A percentile compares a stretch with the other conserved stretches of the same genome.
These are phyloP conservation scores for Kodamaea suecica DNA, from an alignment of 1,139 yeast genomes.

Conservation along the genomic window DNA sequence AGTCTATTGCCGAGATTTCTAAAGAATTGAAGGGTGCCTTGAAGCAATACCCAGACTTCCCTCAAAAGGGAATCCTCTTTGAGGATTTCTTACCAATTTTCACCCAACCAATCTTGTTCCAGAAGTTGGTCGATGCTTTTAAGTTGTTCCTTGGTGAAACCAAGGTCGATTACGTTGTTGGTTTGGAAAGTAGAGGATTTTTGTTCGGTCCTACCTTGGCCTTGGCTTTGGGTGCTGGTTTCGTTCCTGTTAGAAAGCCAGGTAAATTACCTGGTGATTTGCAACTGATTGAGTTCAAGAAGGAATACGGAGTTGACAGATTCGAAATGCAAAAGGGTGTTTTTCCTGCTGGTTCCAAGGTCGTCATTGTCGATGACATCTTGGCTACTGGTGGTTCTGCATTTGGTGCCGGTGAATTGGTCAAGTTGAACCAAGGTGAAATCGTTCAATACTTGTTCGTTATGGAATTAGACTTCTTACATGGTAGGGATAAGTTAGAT, in stretches of 20 bases:
- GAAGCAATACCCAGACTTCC: conserved; percentile 90
- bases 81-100: conserved; percentile 96
- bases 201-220: conserved; percentile 95
- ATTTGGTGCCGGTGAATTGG: conserved; percentile 85
- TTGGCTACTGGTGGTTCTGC: conserved; percentile 99
- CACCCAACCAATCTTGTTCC: conserved; percentile 75
- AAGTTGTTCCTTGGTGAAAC: conserved; percentile 64
- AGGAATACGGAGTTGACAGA: conserved; percentile 89
- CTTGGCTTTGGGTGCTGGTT: conserved; percentile 81
- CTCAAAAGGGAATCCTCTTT: conserved; percentile 85
- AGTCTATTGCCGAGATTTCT: conserved; percentile 45
- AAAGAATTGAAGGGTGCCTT: conserved; percentile 61
- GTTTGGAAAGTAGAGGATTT: conserved; percentile 95
- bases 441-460: conserved; percentile 81
- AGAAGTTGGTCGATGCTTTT: conserved; percentile 77
- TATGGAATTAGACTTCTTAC: conserved; percentile 90
- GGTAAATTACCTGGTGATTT: conserved; percentile 93
- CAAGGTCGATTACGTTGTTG: conserved; percentile 85
- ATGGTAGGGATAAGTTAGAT: conserved; percentile 84
- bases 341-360: conserved; percentile 75
- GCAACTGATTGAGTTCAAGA: conserved; percentile 67
- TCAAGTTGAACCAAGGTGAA: conserved; percentile 51
- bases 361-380: conserved; percentile 88
- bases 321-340: conserved; percentile 87
- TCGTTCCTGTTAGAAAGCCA: conserved; percentile 90